Base-by-base conservation (phyloP, 75 land plant genomes). In the Picea glauca region DNA sequence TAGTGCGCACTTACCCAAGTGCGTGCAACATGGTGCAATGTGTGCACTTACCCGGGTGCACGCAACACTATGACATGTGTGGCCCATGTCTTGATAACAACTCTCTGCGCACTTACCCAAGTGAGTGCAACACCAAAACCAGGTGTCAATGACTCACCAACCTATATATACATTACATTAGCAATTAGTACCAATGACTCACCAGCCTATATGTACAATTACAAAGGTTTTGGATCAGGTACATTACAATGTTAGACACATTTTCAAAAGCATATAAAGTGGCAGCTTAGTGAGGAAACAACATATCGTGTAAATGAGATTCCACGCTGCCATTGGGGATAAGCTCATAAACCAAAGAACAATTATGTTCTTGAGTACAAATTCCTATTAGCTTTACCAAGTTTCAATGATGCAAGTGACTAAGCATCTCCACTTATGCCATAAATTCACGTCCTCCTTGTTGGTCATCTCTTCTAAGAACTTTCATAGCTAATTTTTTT, bases 311-410 rank as follows among this genome's bases (percentile, higher is more conserved):
- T 21, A 83, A 60, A 66, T 80, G 85, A 13, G 85, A 83, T 66
- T 83, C 83, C n/a, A 83, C 82, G 57, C 85, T 83, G 20, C 85
- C 85, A 78, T 83, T 83, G 2, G 81, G 58, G 57, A 83, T 80
- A 57, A 83, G 82, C 61, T 83, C 85, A 57, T 79, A 83, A 26
- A 83, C 82, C 82, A 83, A 76, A 31, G 78, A 83, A 30, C 72
- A 65, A 3, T 43, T 79, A 63, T 65, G 65, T 13, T 60, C 78
- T 62, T 83, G 73, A 12, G 68, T 80, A 72, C 85, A 83, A 33
- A 83, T 83, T 4, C 83, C 83, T 12, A 83, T 62, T 13, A 83
- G 66, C 82, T 83, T 83, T 13, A 83, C 85, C n/a, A 83, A 73
- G 64, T 83, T 83, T 20, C 84, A 61, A 14, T 83, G 82, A 21